A percentile compares a stretch with the other conserved stretches of the same genome.
These are phyloP conservation scores for Spathaspora boniae DNA, from an alignment of 805 yeast species.

Conservation along the genomic window DNA sequence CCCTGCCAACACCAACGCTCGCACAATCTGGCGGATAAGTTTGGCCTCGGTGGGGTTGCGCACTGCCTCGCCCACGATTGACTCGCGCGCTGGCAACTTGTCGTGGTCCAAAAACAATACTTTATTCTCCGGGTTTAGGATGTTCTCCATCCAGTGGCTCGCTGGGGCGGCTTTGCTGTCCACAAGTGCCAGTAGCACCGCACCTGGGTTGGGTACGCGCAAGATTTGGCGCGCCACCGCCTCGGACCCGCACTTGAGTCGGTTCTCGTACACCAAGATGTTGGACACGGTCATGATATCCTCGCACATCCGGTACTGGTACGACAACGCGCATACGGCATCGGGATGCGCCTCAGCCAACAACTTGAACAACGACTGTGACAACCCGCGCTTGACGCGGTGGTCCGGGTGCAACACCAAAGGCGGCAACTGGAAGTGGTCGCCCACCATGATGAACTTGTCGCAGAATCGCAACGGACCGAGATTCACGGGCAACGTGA, in stretches of 20 bases:
- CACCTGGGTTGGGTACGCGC: constrained; percentile 43
- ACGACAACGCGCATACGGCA: constrained; percentile 69
- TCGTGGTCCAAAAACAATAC: constrained; percentile 86
- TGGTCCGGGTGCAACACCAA: constrained; percentile 59
- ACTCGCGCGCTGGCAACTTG: constrained; percentile 54
- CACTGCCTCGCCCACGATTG: constrained; percentile 57
- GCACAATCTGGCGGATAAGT: constrained; percentile 59
- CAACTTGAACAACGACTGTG: constrained; percentile 70
- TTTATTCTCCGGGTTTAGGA: constrained; percentile 51
- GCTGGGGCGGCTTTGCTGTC: constrained; percentile 1
- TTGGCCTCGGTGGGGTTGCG: constrained; percentile 73
- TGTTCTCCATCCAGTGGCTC: constrained; percentile 51
- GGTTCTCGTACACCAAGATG: constrained; percentile 69
- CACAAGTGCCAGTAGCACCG: constrained; percentile 13
- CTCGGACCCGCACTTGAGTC: constrained; percentile 70
- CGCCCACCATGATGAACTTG: constrained; percentile 91
- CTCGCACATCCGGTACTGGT: constrained; percentile 89
- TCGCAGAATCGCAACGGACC: constrained; percentile 82
- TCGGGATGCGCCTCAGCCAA: constrained; percentile 72
- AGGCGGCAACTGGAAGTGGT: constrained; percentile 92
- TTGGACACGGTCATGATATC: constrained; percentile 87
- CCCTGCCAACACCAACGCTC: constrained; percentile 56
- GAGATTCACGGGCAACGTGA: constrained; percentile 83
- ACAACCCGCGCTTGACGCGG: constrained; percentile 64
- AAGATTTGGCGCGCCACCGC: constrained; percentile 59